These are phyloP conservation scores for apple (Malus domestica) DNA, from an alignment of 306 rosid species.

Conservation along the genomic window ASM211411v1 NC_041791.1:25192001-25192500, in stretches of 20 bases:
- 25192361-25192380: background rate
- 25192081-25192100: background rate
- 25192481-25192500: background rate
- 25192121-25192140: background rate
- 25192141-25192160: background rate
- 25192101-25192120: background rate
- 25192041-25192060: background rate
- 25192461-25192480: background rate
- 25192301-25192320: slow-evolving; percentile 4
- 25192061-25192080: background rate
- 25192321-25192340: slow-evolving; percentile 1
- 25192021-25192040: background rate
- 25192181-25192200: background rate
- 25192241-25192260: background rate
- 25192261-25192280: background rate
- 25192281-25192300: background rate
- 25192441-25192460: background rate
- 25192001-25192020: background rate
- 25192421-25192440: slow-evolving; percentile 11
- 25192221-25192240: background rate
- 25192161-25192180: background rate
- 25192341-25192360: slow-evolving; percentile 7
- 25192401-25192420: background rate
- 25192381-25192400: background rate
- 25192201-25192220: background rate